These are phyloP conservation scores for Candida suzukii DNA, from an alignment of 805 yeast genomes.

Conservation along the genomic window DNA sequence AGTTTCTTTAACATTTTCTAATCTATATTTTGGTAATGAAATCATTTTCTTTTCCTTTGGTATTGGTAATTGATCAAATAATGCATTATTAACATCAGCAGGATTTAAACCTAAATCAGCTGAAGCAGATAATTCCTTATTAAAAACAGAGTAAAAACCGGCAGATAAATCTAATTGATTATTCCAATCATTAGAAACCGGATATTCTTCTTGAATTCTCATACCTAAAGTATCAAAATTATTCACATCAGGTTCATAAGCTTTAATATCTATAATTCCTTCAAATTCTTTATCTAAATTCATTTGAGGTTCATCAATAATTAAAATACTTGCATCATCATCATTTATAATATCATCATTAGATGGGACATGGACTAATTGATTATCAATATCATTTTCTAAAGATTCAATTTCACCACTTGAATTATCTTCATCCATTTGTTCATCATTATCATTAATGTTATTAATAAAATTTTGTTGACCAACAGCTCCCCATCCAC, in stretches of 20 bases:
- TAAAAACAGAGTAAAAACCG: conserved; percentile 34
- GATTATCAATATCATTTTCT: not conserved
- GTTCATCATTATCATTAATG: conserved; percentile 8
- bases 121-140: conserved; percentile 10
- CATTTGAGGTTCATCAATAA: not conserved
- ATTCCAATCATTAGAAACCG: conserved; percentile 56
- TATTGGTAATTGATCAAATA: conserved; percentile 8
- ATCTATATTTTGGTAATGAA: not conserved
- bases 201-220: conserved; percentile 34
- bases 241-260: conserved; percentile 59
- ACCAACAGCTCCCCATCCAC: conserved; percentile 29
- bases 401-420: too few relatives aligned
- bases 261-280: conserved; percentile 51
- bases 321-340: conserved; percentile 4
- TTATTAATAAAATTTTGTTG: not conserved
- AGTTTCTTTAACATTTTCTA: not conserved
- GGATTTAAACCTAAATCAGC: conserved; percentile 10
- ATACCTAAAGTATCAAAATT: conserved; percentile 38
- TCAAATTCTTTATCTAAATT: conserved; percentile 13
- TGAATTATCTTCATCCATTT: not conserved
- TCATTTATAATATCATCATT: not conserved
- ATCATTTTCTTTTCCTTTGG: not conserved
- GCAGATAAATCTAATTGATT: conserved; percentile 51
- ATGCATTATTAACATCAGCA: conserved; percentile 12
- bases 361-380: too few relatives aligned